Percentiles rank a stretch among this genome's conserved stretches.
These are phyloP conservation scores for Cryomyces minteri DNA, from an alignment of 495 filamentous ascomycete genomes.

Conservation along the genomic window DNA sequence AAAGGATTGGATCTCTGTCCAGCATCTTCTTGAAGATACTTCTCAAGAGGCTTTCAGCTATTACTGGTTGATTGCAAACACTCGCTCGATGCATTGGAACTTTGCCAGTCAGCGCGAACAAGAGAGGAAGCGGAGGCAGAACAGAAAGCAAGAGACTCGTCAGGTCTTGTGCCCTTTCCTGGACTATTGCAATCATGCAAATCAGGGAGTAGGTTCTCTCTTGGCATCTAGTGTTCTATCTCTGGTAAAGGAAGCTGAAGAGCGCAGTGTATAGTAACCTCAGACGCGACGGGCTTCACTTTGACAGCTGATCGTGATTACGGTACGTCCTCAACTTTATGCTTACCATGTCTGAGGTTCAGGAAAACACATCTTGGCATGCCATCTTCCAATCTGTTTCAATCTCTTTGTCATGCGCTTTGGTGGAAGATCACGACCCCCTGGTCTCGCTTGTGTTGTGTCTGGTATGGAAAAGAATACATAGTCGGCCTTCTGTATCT, in stretches of 20 bases:
- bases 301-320: conserved; percentile 38
- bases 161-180: conserved; percentile 73
- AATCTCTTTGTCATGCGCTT: background rate
- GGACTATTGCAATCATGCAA: conserved; percentile 74
- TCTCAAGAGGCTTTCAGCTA: conserved; percentile 33
- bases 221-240: conserved; percentile 4
- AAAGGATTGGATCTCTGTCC: conserved; percentile 4
- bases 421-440: too few species aligned
- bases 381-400: background rate
- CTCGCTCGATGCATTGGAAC: conserved; percentile 53
- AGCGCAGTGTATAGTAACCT: conserved; percentile 40
- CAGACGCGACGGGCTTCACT: conserved; percentile 38
- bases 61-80: conserved; percentile 69
- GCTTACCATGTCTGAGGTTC: too few species aligned
- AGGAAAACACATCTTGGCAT: background rate
- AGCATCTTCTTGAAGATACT: background rate
- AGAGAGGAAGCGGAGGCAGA: conserved; percentile 26
- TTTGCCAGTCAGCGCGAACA: conserved; percentile 27
- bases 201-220: conserved; percentile 25
- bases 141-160: conserved; percentile 38
- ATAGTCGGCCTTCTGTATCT: too few species aligned
- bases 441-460: too few species aligned
- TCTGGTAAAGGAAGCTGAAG: conserved; percentile 6
- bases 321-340: conserved; percentile 15
- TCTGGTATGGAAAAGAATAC: too few species aligned